Percentiles rank a stretch among this genome's conserved stretches.
phyloP scores from a whole-genome alignment of 345 rosid genomes.

The Psidium friedrichsthalianum region DNA sequence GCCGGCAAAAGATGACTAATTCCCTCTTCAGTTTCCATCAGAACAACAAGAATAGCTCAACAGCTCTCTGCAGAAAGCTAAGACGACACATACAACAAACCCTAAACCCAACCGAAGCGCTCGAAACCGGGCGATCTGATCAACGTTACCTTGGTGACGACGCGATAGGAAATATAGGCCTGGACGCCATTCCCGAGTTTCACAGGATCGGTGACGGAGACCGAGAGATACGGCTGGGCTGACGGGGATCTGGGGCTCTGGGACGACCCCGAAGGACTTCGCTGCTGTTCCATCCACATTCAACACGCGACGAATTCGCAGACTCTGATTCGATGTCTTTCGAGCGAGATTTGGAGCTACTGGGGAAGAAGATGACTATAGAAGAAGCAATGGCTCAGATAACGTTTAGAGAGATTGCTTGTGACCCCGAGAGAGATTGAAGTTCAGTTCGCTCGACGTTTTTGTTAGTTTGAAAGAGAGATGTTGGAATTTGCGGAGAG shows the following conservation, averaged over 20 bases:
- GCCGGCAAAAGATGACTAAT: background rate
- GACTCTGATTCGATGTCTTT: background rate
- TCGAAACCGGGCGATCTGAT: background rate
- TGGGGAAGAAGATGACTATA: background rate
- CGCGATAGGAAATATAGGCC: conserved; percentile 88
- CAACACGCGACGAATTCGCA: background rate
- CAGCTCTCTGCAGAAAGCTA: background rate
- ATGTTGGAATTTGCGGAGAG: background rate
- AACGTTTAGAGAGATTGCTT: background rate
- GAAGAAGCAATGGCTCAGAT: background rate
- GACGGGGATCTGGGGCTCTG: conserved; percentile 89
- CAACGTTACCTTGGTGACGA: conserved; percentile 69
- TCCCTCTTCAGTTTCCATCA: background rate
- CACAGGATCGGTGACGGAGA: conserved; percentile 89
- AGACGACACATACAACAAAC: background rate
- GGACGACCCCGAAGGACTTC: conserved; percentile 49
- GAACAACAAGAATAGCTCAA: background rate
- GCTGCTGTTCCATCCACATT: conserved; percentile 45
- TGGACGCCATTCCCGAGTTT: conserved; percentile 98
- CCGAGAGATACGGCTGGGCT: conserved; percentile 56
- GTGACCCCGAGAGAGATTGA: background rate
- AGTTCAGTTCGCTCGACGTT: background rate
- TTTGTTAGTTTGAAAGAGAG: background rate
- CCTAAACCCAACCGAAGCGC: background rate
- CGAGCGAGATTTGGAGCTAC: background rate